Percentiles rank a stretch among this genome's conserved stretches.
Evolutionary conservation across 1,284 basidiomycete genomes (phyloP).

Genomic region (Pseudozyma flocculosa): DNA sequence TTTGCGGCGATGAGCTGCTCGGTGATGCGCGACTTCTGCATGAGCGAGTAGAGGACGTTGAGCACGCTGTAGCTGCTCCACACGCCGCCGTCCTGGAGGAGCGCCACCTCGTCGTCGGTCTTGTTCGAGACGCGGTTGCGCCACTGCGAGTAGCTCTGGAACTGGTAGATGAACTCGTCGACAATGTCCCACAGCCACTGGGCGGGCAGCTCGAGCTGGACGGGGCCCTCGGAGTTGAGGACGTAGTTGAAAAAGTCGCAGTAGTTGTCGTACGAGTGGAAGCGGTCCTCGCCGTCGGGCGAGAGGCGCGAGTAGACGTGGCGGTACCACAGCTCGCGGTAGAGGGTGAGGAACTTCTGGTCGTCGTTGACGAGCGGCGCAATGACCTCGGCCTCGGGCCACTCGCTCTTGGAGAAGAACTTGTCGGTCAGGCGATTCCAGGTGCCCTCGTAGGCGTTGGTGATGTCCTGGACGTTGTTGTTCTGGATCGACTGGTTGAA

Average conservation of each 20-base stretch:
- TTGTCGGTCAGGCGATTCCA: constrained; percentile 97
- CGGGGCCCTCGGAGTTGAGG: constrained; percentile 84
- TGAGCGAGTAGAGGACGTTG: constrained; percentile 95
- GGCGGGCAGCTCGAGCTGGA: constrained; percentile 84
- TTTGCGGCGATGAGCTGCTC: constrained; percentile 84
- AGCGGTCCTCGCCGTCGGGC: constrained; percentile 93
- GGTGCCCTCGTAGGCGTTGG: constrained; percentile 86
- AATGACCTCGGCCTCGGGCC: constrained; percentile 95
- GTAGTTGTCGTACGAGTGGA: constrained; percentile 98
- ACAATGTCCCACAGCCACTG: constrained; percentile 99
- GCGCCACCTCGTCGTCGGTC: constrained; percentile 74
- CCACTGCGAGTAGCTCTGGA: constrained; percentile 84
- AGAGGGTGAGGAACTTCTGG: constrained; percentile 79
- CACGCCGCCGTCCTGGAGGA: constrained; percentile 60
- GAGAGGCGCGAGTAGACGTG: constrained; percentile 94
- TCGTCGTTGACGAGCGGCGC: constrained; percentile 73
- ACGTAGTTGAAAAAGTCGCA: constrained; percentile 98
- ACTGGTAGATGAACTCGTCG: constrained; percentile 99
- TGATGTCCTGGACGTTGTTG: constrained; percentile 67
- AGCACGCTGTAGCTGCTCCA: constrained; percentile 98
- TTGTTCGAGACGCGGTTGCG: constrained; percentile 80
- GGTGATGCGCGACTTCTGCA: constrained; percentile 93
- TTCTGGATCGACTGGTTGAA: constrained; percentile 55
- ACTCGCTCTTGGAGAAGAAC: constrained; percentile 89
- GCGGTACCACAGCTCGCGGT: constrained; percentile 86